Evolutionary conservation across 2,329 filamentous ascomycete genomes (phyloP).

Genomic region (Botrytis porri): DNA sequence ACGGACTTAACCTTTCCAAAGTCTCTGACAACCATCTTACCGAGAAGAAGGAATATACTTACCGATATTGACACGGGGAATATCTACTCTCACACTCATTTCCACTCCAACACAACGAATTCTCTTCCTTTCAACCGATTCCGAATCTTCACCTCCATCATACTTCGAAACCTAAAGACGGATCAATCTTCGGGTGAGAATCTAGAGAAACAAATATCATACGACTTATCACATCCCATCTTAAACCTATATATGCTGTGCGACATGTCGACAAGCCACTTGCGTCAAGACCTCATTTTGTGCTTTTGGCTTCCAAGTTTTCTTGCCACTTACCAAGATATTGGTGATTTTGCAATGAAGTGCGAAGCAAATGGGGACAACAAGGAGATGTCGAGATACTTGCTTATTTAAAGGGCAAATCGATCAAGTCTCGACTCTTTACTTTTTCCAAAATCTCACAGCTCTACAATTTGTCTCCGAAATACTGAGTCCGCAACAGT

Average conservation of each 20-base stretch:
- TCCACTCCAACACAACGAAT: background rate
- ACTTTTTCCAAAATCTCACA: background rate
- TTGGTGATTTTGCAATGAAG: background rate
- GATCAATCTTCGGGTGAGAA: background rate
- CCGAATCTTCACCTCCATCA: background rate
- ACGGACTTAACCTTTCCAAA: background rate
- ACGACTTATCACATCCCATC: slow-evolving; percentile 9
- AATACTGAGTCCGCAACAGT: background rate
- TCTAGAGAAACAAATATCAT: slow-evolving; percentile 4
- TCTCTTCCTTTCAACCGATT: background rate
- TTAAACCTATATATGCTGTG: slow-evolving; percentile 8
- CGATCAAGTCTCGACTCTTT: background rate
- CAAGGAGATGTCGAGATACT: background rate
- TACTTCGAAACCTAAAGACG: background rate
- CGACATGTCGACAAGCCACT: background rate
- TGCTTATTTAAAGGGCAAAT: background rate
- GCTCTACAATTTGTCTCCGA: background rate
- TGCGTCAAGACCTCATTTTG: background rate
- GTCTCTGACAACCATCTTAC: background rate
- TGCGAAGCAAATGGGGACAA: background rate
- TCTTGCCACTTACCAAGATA: background rate
- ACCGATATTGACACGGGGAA: background rate
- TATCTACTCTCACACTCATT: background rate
- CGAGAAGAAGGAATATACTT: background rate
- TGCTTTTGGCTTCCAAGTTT: background rate